A percentile compares a stretch with the other conserved stretches of the same genome.
Conservation (phyloP, 2,329 filamentous ascomycete species). For the Fusarium chlamydosporum region DNA sequence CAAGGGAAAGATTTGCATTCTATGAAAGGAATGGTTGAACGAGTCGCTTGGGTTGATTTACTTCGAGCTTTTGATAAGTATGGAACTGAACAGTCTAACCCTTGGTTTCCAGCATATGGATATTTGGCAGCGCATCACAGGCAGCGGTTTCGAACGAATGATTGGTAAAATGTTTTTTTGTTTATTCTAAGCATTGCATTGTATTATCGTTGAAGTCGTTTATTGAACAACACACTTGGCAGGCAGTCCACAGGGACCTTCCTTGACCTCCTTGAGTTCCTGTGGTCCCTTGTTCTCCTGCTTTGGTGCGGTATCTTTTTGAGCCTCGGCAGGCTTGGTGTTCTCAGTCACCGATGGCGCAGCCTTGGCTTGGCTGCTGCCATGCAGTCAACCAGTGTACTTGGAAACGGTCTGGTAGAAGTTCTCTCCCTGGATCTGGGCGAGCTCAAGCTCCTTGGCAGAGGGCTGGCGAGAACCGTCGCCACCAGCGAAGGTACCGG, state of each 20-base stretch:
- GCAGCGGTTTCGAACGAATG: neutral
- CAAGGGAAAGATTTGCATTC: slow-evolving; percentile 46
- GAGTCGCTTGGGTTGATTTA: neutral
- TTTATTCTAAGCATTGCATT: slow-evolving; percentile 34
- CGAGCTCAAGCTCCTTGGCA: slow-evolving; percentile 81
- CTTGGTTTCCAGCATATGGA: neutral
- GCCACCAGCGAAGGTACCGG: slow-evolving; percentile 84
- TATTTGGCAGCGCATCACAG: slow-evolving; percentile 12
- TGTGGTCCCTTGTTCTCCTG: slow-evolving; percentile 44
- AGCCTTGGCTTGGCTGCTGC: slow-evolving; percentile 58
- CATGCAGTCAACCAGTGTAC: slow-evolving; percentile 84
- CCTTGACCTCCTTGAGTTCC: slow-evolving; percentile 63
- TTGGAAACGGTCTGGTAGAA: slow-evolving; percentile 86
- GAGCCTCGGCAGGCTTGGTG: slow-evolving; percentile 41
- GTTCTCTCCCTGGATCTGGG: slow-evolving; percentile 83
- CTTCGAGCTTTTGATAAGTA: neutral
- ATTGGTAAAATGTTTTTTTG: slow-evolving; percentile 29
- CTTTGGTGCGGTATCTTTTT: slow-evolving; percentile 40
- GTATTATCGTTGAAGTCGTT: slow-evolving; percentile 45
- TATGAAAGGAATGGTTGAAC: slow-evolving; percentile 5
- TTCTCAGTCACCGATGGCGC: slow-evolving; percentile 48
- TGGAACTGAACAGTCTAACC: neutral
- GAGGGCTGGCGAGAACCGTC: slow-evolving; percentile 90
- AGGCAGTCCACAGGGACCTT: slow-evolving; percentile 83
- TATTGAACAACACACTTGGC: slow-evolving; percentile 79